phyloP scores from a whole-genome alignment of 2,329 filamentous ascomycete species.

The Trichoderma breve region DNA sequence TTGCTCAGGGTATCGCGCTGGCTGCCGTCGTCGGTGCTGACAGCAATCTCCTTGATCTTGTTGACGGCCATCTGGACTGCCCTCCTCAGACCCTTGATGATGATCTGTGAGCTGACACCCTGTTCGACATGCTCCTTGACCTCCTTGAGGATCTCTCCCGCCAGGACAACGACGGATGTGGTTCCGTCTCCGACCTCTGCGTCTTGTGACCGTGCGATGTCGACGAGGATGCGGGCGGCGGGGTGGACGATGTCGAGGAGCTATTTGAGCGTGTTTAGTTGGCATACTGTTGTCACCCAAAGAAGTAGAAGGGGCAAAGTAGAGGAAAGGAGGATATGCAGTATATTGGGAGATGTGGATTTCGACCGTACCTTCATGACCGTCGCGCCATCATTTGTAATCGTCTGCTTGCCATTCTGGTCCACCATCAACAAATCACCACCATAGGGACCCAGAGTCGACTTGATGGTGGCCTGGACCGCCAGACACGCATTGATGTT shows the following conservation, averaged over 20 bases:
- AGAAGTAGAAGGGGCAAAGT: background rate
- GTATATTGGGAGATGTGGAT: background rate
- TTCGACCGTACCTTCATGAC: slow-evolving; percentile 80
- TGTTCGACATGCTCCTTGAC: slow-evolving; percentile 94
- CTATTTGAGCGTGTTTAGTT: slow-evolving; percentile 42
- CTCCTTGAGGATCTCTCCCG: slow-evolving; percentile 97
- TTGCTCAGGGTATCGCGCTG: slow-evolving; percentile 85
- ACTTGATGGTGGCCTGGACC: slow-evolving; percentile 93
- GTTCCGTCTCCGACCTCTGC: slow-evolving; percentile 98
- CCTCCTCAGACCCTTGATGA: slow-evolving; percentile 92
- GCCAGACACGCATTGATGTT: slow-evolving; percentile 99
- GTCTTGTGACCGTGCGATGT: slow-evolving; percentile 98
- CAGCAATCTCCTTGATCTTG: slow-evolving; percentile 97
- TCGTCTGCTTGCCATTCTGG: slow-evolving; percentile 91
- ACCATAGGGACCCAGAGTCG: slow-evolving; percentile 92
- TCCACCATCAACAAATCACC: slow-evolving; percentile 96
- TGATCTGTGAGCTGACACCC: slow-evolving; percentile 94
- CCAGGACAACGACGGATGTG: slow-evolving; percentile 93
- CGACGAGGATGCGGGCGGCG: slow-evolving; percentile 92
- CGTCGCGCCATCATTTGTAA: slow-evolving; percentile 98
- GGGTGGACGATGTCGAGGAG: slow-evolving; percentile 98
- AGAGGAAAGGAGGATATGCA: background rate
- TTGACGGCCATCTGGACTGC: slow-evolving; percentile 90
- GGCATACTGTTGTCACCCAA: background rate
- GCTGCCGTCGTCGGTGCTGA: slow-evolving; percentile 78